Evolutionary conservation across 352 stramenopile species (phyloP).

Genomic region (Sclerospora graminicola): DNA sequence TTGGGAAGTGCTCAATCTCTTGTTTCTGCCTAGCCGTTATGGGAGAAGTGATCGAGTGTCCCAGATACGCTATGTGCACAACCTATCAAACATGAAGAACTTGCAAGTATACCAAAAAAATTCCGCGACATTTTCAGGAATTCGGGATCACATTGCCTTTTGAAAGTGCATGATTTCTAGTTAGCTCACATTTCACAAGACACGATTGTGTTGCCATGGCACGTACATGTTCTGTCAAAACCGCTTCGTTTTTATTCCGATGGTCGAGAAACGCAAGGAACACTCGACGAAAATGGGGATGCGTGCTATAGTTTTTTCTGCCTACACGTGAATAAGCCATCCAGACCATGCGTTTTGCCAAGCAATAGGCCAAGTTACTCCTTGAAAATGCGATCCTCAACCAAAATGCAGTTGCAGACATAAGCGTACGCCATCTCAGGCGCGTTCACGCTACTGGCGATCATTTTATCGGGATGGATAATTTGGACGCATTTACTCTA

Average conservation of each 20-base stretch:
- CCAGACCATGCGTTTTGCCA: slow-evolving; percentile 92
- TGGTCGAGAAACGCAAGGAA: slow-evolving; percentile 95
- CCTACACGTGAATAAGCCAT: slow-evolving; percentile 97
- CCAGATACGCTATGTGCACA: too few relatives aligned
- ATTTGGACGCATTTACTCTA: slow-evolving; percentile 85
- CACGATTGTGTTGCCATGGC: slow-evolving; percentile 99
- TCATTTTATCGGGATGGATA: slow-evolving; percentile 76
- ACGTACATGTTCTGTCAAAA: slow-evolving; percentile 96
- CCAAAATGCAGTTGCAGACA: slow-evolving; percentile 87
- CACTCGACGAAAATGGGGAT: slow-evolving; percentile 86
- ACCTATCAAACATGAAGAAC: too few relatives aligned
- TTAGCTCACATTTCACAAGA: too few relatives aligned
- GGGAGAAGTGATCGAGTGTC: too few relatives aligned
- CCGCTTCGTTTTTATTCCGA: slow-evolving; percentile 96
- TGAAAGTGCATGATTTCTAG: too few relatives aligned
- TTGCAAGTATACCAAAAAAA: too few relatives aligned
- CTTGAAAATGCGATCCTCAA: too few relatives aligned
- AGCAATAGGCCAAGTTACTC: slow-evolving; percentile 87
- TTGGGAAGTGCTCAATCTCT: too few relatives aligned
- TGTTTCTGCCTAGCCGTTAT: too few relatives aligned
- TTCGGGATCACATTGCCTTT: too few relatives aligned
- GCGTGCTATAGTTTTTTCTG: slow-evolving; percentile 87
- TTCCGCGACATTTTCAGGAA: too few relatives aligned
- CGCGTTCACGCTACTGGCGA: slow-evolving; percentile 78
- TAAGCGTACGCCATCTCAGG: slow-evolving; percentile 80